Evolutionary conservation across 495 filamentous ascomycete species (phyloP), one percentile per base, ranked within the genome.

Genomic region (Friedmanniomyces endolithicus): DNA sequence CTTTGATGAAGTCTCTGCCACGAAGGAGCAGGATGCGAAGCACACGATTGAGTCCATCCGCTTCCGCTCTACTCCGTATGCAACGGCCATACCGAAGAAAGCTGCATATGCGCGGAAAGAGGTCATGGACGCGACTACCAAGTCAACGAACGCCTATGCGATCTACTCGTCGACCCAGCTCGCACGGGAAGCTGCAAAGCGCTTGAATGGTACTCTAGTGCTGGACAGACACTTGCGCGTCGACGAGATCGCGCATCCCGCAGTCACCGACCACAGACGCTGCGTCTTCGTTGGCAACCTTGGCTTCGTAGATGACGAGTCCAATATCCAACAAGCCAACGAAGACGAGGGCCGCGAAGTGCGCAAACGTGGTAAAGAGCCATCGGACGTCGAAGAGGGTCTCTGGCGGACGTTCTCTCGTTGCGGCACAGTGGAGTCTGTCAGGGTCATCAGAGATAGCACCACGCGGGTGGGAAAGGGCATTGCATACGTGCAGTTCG

Each of bases 241-340:
- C 17, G 92, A 99, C 68, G 83, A 78, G 41, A 80, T 97, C 40
- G 87, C 92, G 0, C 90, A 95, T 70, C 94, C 94, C 0, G 75
- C 85, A 1, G 76, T 82, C 24, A 78, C 82, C 23, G 90, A 95
- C 63, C 78, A 94, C 64, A 80, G 84, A 46, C 81, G 88, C 50
- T 99, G 94, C 70, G 85, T 99, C 3, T 99, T 97, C 63, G 86
- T 99, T 12, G 94, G 94, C 11, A 97, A 97, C 65, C 79, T 99
- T 11, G 88, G 89, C 40, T 97, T 97, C 61, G 86, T 96, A 1
- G 88, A 94, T 61, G 84, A 90, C 55, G 87, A 92, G 68, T 82
- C 71, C 37, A 71, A 76, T 41, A 64, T 84, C 14, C 72, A 77
- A 41, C 63, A 67, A 11, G 67, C 65, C 4, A 74, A 77, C 37